A percentile compares a stretch with the other conserved stretches of the same genome.
These are phyloP conservation scores for Sporothrix variecibatus DNA, from an alignment of 2,329 filamentous ascomycete species.

Conservation along the genomic window DNA sequence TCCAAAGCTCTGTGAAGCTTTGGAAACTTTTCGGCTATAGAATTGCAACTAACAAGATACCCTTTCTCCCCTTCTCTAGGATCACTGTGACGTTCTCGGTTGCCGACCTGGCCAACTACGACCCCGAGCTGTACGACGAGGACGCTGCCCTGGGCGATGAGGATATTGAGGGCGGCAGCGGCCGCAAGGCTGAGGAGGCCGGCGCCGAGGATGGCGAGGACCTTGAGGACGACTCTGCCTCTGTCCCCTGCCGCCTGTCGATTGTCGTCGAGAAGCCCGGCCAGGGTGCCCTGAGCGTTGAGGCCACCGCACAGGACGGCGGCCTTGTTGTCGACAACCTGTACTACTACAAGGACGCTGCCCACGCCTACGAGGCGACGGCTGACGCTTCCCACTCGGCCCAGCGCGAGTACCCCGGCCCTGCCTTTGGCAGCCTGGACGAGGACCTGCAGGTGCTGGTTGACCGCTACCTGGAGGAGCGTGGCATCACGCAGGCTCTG, in stretches of 20 bases:
- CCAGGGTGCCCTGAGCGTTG: slow-evolving; percentile 83
- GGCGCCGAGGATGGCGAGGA: slow-evolving; percentile 57
- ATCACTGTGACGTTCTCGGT: slow-evolving; percentile 79
- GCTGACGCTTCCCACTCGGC: slow-evolving; percentile 77
- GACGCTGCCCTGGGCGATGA: slow-evolving; percentile 58
- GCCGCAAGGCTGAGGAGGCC: slow-evolving; percentile 49
- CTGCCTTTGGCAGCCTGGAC: slow-evolving; percentile 90
- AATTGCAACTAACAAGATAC: background rate
- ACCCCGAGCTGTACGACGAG: slow-evolving; percentile 61
- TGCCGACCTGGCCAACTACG: slow-evolving; percentile 72
- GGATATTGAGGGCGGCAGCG: slow-evolving; percentile 46
- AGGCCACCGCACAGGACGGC: slow-evolving; percentile 83
- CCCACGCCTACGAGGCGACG: slow-evolving; percentile 72
- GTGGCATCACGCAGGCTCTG: slow-evolving; percentile 82
- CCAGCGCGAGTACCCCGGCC: slow-evolving; percentile 81
- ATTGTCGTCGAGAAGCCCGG: slow-evolving; percentile 85
- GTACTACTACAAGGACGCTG: slow-evolving; percentile 78
- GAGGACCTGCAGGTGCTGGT: slow-evolving; percentile 91
- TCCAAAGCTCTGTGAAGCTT: background rate
- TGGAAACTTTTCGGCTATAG: background rate
- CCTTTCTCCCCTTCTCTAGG: slow-evolving; percentile 34
- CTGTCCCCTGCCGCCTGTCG: slow-evolving; percentile 79
- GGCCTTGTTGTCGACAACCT: slow-evolving; percentile 87
- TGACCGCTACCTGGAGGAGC: slow-evolving; percentile 92
- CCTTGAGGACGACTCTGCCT: slow-evolving; percentile 50